Conservation (phyloP, 768 basidiomycete genomes). For the Cyclocybe aegerita region DNA sequence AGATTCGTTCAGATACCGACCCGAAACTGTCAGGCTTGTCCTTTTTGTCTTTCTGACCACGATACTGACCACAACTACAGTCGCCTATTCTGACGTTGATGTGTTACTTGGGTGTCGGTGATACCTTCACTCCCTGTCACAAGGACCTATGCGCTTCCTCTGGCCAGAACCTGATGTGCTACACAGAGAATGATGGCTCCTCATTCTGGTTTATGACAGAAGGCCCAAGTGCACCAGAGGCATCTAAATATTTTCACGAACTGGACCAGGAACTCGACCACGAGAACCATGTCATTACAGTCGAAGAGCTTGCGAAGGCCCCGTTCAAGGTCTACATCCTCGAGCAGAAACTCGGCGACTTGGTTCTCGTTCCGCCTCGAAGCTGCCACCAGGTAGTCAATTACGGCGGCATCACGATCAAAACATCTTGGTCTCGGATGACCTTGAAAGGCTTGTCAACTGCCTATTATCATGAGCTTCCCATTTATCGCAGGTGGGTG, state of each 20-base stretch:
- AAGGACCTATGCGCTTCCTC: constrained; percentile 84
- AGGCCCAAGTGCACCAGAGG: constrained; percentile 52
- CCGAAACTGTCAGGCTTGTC: constrained; percentile 42
- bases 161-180: constrained; percentile 87
- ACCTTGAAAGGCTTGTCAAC: constrained; percentile 56
- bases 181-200: constrained; percentile 67
- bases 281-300: constrained; percentile 63
- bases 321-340: constrained; percentile 70
- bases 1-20: constrained; percentile 60
- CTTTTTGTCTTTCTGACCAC: background rate
- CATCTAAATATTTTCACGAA: constrained; percentile 57
- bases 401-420: constrained; percentile 75
- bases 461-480: constrained; percentile 72
- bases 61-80: constrained; percentile 30
- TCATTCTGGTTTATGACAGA: constrained; percentile 89
- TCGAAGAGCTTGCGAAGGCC: constrained; percentile 63
- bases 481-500: constrained; percentile 73
- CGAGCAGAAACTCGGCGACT: constrained; percentile 74
- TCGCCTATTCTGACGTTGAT: constrained; percentile 73
- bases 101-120: constrained; percentile 82
- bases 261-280: constrained; percentile 67
- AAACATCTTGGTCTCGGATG: constrained; percentile 88
- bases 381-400: constrained; percentile 88
- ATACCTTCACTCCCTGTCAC: constrained; percentile 83
- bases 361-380: constrained; percentile 78